Base-by-base conservation (phyloP, 2,329 filamentous ascomycete genomes). In the Clarireedia paspali region DNA sequence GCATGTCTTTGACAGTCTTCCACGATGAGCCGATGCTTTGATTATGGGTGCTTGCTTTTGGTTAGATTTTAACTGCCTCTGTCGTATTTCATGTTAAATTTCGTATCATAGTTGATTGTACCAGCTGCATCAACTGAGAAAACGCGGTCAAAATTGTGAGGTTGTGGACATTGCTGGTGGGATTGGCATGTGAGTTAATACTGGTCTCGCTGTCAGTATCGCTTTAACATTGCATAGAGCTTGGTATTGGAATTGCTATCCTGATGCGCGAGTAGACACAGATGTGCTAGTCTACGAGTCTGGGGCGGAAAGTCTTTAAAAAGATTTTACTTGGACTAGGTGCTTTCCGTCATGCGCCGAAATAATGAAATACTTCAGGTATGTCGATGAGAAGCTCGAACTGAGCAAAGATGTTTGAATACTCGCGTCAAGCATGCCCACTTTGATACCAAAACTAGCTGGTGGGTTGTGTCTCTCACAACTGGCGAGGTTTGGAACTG, bases 351-450 rank as follows among this genome's bases (percentile, higher is more conserved):
- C 55, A 23, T 67, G 70, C 52, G 61, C 67, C 5, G 74, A 80
- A 56, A 59, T 79, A 2, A 69, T 70, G 14, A 59, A 51, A 2
- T 80, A 81, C 62, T 78, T 80, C 47, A 63, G 69, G 15, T 74
- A 77, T 56, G 70, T 78, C 3, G 76, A 73, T 47, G 67, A 74
- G 24, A 71, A 71, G 2, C 67, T 75, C 47, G 66, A 73, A 20
- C 64, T 79, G 4, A 72, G 70, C 39, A 75, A 73, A 50, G 68
- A 74, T 47, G 65, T 66, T 74, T 49, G 6, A 47, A 40, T 20
- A 46, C 27, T 15, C 14, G 20, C 9, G 30, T 51, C 15, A 34
- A 1, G 4, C n/a, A 36, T 47, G 48, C 46, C 4, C 6, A 26
- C 5, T 55, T 55, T 10, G 46, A 55, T 44, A 45, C 14, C 6